Conservation (phyloP, 148 eudicot genomes). For the Pharnaceum exiguum region DNA sequence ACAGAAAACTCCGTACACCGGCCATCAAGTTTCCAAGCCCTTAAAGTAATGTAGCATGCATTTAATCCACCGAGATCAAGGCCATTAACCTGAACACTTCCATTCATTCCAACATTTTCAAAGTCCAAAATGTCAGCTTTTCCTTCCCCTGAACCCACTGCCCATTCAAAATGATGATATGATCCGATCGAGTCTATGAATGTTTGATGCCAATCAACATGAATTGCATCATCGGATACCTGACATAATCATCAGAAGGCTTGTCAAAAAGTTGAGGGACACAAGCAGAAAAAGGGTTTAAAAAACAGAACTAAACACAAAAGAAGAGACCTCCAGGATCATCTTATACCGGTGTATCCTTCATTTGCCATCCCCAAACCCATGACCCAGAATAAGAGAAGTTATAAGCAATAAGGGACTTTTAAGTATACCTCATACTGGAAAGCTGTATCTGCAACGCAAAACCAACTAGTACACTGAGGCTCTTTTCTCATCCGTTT, state of each 20-base stretch:
- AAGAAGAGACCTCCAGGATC: not conserved
- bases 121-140: conserved; percentile 84
- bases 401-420: too few relatives aligned
- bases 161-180: conserved; percentile 97
- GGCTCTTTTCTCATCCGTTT: conserved; percentile 80
- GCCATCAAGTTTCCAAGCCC: conserved; percentile 86
- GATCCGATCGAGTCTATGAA: conserved; percentile 66
- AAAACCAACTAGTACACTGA: conserved; percentile 90
- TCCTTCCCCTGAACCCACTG: conserved; percentile 92
- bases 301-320: not conserved
- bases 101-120: conserved; percentile 88
- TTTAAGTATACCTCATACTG: conserved; percentile 74
- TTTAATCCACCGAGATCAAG: conserved; percentile 70
- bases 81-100: conserved; percentile 69
- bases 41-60: conserved; percentile 85
- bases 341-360: conserved; percentile 1
- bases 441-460: conserved; percentile 89
- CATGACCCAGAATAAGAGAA: not conserved
- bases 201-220: conserved; percentile 92
- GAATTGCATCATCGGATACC: conserved; percentile 78
- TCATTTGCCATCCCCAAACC: not conserved
- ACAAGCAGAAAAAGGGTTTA: not conserved
- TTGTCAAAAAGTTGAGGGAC: conserved; percentile 1
- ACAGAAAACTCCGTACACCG: conserved; percentile 70
- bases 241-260: conserved; percentile 21